A percentile compares a stretch with the other conserved stretches of the same genome.
These are phyloP conservation scores for Glaciozyma martinii DNA, from an alignment of 768 basidiomycete genomes.

Conservation along the genomic window DNA sequence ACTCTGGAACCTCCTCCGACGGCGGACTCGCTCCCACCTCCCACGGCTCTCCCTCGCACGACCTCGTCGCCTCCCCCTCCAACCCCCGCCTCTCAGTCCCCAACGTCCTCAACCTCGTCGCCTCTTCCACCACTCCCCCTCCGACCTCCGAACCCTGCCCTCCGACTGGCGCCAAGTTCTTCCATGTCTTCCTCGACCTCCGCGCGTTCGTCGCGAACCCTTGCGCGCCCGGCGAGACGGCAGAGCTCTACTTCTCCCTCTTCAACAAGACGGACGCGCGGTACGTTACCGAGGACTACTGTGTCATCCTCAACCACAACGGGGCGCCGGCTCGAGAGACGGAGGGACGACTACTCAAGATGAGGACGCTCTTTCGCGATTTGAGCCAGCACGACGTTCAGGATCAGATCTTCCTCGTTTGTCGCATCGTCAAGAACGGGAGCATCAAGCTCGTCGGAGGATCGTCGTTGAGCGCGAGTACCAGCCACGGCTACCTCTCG, in stretches of 20 bases:
- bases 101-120: neutral
- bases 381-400: constrained; percentile 76
- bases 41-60: neutral
- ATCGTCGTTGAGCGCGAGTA: neutral
- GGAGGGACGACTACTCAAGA: constrained; percentile 52
- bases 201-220: constrained; percentile 85
- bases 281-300: constrained; percentile 90
- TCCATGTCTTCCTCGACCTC: constrained; percentile 80
- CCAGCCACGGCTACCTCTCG: too few species aligned
- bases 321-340: constrained; percentile 45
- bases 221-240: constrained; percentile 82
- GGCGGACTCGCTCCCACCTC: neutral
- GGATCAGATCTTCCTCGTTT: constrained; percentile 79
- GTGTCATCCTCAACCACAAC: constrained; percentile 79
- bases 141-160: constrained; percentile 28
- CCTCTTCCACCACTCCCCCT: constrained; percentile 18
- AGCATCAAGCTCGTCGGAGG: constrained; percentile 46
- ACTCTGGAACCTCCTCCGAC: constrained; percentile 46
- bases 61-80: neutral
- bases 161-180: constrained; percentile 54
- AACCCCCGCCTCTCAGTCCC: constrained; percentile 6
- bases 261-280: constrained; percentile 71
- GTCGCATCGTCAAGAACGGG: constrained; percentile 80
- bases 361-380: constrained; percentile 82
- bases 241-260: constrained; percentile 86